phyloP scores from a whole-genome alignment of 306 rosid genomes.

The Aeschynomene evenia region DNA sequence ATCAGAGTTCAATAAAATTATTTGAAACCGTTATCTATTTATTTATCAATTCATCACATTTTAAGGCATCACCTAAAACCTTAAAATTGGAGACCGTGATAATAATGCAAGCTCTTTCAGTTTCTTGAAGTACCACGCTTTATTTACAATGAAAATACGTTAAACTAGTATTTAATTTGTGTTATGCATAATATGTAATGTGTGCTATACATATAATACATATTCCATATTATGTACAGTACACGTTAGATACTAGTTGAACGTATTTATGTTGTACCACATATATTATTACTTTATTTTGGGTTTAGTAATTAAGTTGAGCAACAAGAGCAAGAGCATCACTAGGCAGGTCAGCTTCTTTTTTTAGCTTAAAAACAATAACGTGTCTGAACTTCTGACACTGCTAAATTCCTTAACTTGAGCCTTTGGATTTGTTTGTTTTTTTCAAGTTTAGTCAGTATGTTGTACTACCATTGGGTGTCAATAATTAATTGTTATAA shows the following conservation, averaged over 20 bases:
- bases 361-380: constrained; percentile 42
- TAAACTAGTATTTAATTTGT: no score
- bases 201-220: no score
- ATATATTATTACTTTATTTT: no score
- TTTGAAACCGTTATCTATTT: not conserved
- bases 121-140: no score
- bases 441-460: not conserved
- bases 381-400: constrained; percentile 46
- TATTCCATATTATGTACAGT: no score
- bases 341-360: constrained; percentile 29
- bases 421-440: not conserved
- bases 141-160: no score
- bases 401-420: constrained; percentile 32
- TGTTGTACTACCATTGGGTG: not conserved
- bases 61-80: not conserved
- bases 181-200: no score
- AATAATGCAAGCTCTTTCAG: constrained; percentile 43
- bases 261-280: no score
- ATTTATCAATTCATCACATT: not conserved
- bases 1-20: not conserved
- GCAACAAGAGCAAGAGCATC: constrained; percentile 24
- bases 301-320: constrained; percentile 29
- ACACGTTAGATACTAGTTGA: no score
- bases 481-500: constrained; percentile 5
- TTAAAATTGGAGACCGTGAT: constrained; percentile 8